phyloP scores from a whole-genome alignment of 2,329 filamentous ascomycete genomes.

The Penicillium sp. region DNA sequence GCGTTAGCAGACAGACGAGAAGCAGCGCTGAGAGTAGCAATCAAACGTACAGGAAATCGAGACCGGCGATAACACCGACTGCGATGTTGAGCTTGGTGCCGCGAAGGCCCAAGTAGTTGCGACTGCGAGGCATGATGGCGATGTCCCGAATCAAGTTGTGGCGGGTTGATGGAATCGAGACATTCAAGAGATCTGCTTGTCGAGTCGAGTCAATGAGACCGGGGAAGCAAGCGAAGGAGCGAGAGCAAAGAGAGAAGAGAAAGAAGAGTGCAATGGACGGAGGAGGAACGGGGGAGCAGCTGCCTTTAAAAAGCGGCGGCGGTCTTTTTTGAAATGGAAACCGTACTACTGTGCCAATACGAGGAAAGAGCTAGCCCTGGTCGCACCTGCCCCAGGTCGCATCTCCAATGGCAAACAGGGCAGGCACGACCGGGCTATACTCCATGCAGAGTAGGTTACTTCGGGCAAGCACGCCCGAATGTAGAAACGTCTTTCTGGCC shows the following conservation, averaged over 20 bases:
- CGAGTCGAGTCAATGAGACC: not conserved
- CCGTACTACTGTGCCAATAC: too few relatives aligned
- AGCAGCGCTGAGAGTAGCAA: conserved; percentile 13
- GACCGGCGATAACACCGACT: conserved; percentile 66
- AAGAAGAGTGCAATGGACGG: not conserved
- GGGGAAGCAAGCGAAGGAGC: too few relatives aligned
- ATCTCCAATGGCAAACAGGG: not conserved
- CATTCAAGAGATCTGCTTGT: not conserved
- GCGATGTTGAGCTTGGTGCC: conserved; percentile 65
- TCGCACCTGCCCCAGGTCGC: not conserved
- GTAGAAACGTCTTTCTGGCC: not conserved
- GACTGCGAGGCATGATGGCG: conserved; percentile 26
- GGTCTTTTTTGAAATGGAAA: not conserved
- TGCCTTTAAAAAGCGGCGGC: not conserved
- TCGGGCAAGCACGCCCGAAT: not conserved
- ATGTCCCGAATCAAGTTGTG: not conserved
- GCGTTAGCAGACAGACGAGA: not conserved
- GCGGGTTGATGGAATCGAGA: not conserved
- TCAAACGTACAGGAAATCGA: conserved; percentile 58
- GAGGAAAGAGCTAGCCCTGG: not conserved
- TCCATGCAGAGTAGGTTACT: not conserved
- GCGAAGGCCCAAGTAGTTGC: conserved; percentile 60
- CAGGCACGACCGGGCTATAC: not conserved
- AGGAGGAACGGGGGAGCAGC: not conserved
- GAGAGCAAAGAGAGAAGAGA: not conserved